Evolutionary conservation across 768 basidiomycete species (phyloP).

Genomic region (Mrakia blollopis): DNA sequence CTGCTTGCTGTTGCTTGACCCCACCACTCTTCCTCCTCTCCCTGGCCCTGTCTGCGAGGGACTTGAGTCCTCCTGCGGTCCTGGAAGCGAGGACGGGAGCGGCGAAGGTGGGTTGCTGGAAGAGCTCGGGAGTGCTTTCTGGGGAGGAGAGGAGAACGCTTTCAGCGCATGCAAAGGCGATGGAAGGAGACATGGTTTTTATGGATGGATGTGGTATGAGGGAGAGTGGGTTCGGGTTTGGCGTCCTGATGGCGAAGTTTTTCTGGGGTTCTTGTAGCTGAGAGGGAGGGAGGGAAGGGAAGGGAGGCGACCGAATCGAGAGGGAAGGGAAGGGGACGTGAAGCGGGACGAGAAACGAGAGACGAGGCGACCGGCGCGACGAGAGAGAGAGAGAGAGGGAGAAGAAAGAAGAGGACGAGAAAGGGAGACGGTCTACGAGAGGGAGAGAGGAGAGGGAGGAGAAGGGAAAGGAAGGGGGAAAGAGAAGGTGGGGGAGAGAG

Average conservation of each 20-base stretch:
- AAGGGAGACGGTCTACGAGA: neutral
- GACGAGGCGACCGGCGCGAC: neutral
- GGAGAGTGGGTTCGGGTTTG: too few species aligned
- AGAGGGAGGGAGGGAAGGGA: neutral
- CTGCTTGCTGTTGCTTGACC: neutral
- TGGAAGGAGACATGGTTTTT: neutral
- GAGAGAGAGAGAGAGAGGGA: neutral
- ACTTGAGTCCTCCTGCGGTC: constrained; percentile 8
- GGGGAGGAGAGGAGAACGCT: neutral
- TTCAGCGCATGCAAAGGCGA: neutral
- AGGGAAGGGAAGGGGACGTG: neutral
- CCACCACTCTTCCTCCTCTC: neutral
- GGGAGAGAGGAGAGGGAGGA: neutral
- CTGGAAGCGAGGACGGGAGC: neutral
- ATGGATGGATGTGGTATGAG: neutral
- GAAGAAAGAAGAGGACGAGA: neutral
- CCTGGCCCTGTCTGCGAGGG: constrained; percentile 1
- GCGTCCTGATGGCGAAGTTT: neutral
- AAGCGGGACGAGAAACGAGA: neutral
- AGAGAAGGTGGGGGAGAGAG: neutral
- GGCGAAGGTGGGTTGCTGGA: neutral
- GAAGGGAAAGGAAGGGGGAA: neutral
- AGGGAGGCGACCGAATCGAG: neutral
- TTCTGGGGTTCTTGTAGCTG: neutral
- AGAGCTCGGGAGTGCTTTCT: neutral